phyloP scores from a whole-genome alignment of 306 rosid genomes.

The Biancaea sappan region DNA sequence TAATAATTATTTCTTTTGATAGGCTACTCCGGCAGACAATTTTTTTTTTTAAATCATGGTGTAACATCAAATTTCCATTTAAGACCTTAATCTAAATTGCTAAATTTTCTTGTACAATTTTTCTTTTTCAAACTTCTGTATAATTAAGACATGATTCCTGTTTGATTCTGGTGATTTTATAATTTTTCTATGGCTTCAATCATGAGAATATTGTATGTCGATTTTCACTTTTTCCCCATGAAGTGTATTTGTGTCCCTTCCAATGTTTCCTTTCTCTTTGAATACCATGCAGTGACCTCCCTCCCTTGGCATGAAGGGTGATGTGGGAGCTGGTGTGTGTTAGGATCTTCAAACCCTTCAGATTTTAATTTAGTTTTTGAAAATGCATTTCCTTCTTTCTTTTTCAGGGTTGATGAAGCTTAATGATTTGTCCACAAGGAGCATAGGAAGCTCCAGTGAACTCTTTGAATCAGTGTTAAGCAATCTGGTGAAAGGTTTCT shows the following conservation, averaged over 20 bases:
- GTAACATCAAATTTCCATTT: background rate
- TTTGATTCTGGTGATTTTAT: background rate
- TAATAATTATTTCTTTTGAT: background rate
- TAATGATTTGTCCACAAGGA: slow-evolving; percentile 54
- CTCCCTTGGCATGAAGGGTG: background rate
- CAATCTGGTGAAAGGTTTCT: slow-evolving; percentile 74
- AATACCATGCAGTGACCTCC: background rate
- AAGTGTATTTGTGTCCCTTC: background rate
- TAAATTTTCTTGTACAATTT: background rate
- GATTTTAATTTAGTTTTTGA: background rate
- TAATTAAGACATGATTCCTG: background rate
- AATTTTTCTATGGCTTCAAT: background rate
- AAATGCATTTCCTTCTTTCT: slow-evolving; percentile 2
- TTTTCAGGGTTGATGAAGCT: slow-evolving; percentile 68
- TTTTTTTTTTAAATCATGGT: background rate
- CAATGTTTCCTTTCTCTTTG: background rate
- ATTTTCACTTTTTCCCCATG: background rate
- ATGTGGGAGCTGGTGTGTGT: background rate
- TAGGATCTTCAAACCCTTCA: background rate
- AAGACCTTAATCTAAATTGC: background rate
- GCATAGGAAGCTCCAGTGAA: slow-evolving; percentile 74
- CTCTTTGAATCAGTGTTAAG: slow-evolving; percentile 45
- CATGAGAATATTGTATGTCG: background rate
- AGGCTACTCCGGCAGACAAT: background rate
- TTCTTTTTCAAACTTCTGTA: background rate